Base-by-base conservation (phyloP, 2,329 filamentous ascomycete genomes). In the Sphaerulina populicola region DNA sequence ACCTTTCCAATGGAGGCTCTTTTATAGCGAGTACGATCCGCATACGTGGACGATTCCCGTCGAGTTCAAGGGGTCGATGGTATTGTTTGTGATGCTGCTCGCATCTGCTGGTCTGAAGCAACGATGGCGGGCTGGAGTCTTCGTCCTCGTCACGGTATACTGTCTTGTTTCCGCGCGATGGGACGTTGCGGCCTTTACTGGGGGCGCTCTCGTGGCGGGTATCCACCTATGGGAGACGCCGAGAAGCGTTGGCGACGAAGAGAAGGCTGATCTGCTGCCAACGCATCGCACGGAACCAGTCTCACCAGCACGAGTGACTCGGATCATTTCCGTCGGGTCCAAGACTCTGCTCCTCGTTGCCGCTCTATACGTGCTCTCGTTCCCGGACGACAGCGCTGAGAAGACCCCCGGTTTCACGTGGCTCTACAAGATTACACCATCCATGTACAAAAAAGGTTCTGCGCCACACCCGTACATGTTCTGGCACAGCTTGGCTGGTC, bases 31-130 rank as follows among this genome's bases (percentile, higher is more conserved):
- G 38, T 55, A 55, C 18, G 46, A 55, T 31, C 53, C 53, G 8
- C 53, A 52, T 33, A 56, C 48, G 2, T 56, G 51, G 54, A 54
- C 54, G 8, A 54, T 53, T 23, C 53, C 53, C 8, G 47, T 51
- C 3, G 53, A 56, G 12, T 53, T 56, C 10, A 38, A 44, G 14
- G 51, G 43, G 4, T 47, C 42, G 9, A 53, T 56, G 35, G 48
- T 56, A 6, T 18, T 56, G n/a, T 54, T 54, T 29, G 23, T 50
- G 23, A n/a, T 54, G 6, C 38, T 56, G n/a, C 49, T 56, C 9
- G 49, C 51, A 2, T 49, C 48, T 12, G 37, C 42, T 12, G 40
- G 51, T 1, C 41, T 56, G 18, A 51, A 49, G 37, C 51, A 35
- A 33, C 27, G 37, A 10, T 53, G 44, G 47, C 41, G 45, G 7